Base-by-base conservation (phyloP, 768 basidiomycete genomes). In the Xerocomellus amylosporus region DNA sequence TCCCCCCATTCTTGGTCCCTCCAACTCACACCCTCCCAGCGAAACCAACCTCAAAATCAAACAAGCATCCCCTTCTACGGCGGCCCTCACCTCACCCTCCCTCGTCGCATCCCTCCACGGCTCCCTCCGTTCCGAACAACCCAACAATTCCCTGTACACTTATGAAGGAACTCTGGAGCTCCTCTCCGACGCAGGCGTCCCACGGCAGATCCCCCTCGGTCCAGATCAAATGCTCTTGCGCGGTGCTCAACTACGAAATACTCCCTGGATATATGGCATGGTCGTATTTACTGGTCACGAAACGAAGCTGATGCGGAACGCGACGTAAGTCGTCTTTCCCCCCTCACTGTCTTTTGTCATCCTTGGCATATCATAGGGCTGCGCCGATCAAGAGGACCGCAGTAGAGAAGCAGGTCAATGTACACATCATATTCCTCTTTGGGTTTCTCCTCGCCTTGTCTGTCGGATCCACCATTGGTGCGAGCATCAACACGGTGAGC, bases 11-110 rank as follows among this genome's bases (percentile, higher is more conserved):
- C 4, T 14, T 1, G 0, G 0, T 17, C 2, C 12, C 6, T 8
- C 24, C 2, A 3, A 17, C 56, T 63, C 30, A 51, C 8, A 1
- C 43, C 15, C 22, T 12, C 12, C 1, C 62, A 93, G 93, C 24
- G 97, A 98, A 75, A 99, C 97, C 5, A 98, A 98, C 66, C 80
- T 99, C 62, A 99, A 98, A 77, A 98, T 99, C 73, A 99, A 99
- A 67, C 94, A 99, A 73, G 91, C 91, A 0, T 90, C 90, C 3
- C 76, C 90, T 1, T 84, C 91, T 33, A 98, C 94, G 1, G 74
- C 89, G 0, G 64, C 79, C 6, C 79, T 98, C 40, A 93, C 87
- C 6, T 83, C 90, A 3, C 94, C 96, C 1, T 72, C 83, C 8
- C 79, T 87, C 10, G 87, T 93, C 39, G 77, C 80, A 17, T 69